Conservation (phyloP, 257 asterid genomes). For the Paraleonurus japonicus region DNA sequence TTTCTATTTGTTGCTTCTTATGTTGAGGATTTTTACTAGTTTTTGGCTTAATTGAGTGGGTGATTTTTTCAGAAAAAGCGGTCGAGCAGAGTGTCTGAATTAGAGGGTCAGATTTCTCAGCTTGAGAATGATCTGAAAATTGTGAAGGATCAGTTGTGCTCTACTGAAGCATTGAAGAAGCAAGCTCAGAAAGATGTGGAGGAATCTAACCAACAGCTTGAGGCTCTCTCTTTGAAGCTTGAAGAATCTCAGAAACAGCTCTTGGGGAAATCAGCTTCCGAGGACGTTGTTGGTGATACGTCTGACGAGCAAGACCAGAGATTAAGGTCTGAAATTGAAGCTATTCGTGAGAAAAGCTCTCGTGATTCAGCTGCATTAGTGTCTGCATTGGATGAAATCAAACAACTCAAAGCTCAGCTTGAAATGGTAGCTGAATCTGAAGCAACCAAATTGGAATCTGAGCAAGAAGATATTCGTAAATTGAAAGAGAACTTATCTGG, state of each 20-base stretch:
- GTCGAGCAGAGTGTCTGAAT: constrained; percentile 53
- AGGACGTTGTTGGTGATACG: constrained; percentile 21
- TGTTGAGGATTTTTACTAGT: not conserved
- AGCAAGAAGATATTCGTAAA: constrained; percentile 42
- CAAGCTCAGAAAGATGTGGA: constrained; percentile 67
- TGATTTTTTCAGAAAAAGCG: constrained; percentile 51
- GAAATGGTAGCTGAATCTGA: constrained; percentile 54
- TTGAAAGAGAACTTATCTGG: constrained; percentile 53
- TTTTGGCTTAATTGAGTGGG: constrained; percentile 15
- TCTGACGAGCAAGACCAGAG: constrained; percentile 29
- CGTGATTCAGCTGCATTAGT: constrained; percentile 54
- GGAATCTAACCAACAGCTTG: constrained; percentile 62
- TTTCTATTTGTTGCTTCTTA: not conserved
- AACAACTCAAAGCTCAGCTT: constrained; percentile 62
- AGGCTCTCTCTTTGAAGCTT: constrained; percentile 50
- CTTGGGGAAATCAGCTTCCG: constrained; percentile 27
- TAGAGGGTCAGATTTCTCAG: constrained; percentile 68
- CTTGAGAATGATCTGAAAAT: constrained; percentile 75
- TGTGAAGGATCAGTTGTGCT: constrained; percentile 65
- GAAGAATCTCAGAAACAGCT: constrained; percentile 50
- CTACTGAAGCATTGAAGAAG: constrained; percentile 66
- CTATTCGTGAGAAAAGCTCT: constrained; percentile 32
- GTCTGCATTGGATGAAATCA: constrained; percentile 61
- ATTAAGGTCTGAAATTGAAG: constrained; percentile 44
- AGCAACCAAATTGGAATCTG: constrained; percentile 44